A percentile compares a stretch with the other conserved stretches of the same genome.
phyloP scores from a whole-genome alignment of 169 alveolate species.

The Neospora caninum region DNA sequence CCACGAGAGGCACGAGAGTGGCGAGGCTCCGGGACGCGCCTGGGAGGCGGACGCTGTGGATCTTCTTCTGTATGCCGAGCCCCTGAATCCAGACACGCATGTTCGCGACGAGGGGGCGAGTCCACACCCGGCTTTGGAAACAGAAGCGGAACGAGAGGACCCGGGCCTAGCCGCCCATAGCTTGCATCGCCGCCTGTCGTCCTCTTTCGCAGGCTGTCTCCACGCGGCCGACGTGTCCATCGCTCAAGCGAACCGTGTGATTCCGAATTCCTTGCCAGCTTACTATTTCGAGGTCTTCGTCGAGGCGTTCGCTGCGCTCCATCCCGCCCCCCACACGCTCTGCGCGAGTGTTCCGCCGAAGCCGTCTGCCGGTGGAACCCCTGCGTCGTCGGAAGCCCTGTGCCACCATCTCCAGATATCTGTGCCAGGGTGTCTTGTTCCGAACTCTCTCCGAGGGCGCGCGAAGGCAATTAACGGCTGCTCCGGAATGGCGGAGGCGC shows the following conservation, averaged over 20 bases:
- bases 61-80: too few relatives aligned
- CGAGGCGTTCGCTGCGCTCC: background rate
- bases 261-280: constrained; percentile 62
- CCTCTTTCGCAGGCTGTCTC: background rate
- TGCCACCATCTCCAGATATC: too few relatives aligned
- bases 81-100: too few relatives aligned
- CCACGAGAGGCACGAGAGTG: too few relatives aligned
- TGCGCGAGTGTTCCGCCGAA: background rate
- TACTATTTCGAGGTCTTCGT: constrained; percentile 71
- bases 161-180: background rate
- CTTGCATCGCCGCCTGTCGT: background rate
- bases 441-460: background rate
- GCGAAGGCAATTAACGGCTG: background rate
- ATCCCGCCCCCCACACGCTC: background rate
- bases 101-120: too few relatives aligned
- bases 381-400: too few relatives aligned
- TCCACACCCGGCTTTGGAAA: too few relatives aligned
- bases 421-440: background rate
- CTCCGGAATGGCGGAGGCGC: background rate
- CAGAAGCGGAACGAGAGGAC: background rate
- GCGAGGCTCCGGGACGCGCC: too few relatives aligned
- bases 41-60: too few relatives aligned
- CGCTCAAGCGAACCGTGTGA: constrained; percentile 64
- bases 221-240: background rate
- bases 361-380: background rate